phyloP scores from a whole-genome alignment of 257 asterid genomes.

The Lycium ferocissimum region DNA sequence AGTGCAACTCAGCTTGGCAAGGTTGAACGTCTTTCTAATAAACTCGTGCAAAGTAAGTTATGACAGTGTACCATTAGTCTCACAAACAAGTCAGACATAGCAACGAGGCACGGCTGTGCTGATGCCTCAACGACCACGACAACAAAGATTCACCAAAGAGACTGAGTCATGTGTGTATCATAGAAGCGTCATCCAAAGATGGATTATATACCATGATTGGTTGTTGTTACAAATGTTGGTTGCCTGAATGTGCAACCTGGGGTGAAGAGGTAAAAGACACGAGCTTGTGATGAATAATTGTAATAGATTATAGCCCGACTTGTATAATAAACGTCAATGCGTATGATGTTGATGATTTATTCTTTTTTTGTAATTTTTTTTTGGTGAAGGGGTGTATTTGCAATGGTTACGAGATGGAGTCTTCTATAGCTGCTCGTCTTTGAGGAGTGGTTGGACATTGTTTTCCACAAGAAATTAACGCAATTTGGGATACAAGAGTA shows the following conservation, averaged over 20 bases:
- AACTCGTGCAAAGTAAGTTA: slow-evolving; percentile 66
- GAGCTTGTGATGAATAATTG: slow-evolving; percentile 23
- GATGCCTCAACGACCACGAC: background rate
- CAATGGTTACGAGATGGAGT: background rate
- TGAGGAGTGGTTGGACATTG: background rate
- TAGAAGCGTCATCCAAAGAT: background rate
- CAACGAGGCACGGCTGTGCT: background rate
- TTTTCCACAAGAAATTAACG: background rate
- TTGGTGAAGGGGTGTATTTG: slow-evolving; percentile 19
- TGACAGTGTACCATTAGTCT: slow-evolving; percentile 41
- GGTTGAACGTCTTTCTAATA: slow-evolving; percentile 43
- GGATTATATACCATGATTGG: background rate
- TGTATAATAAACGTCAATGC: background rate
- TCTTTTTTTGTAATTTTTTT: background rate
- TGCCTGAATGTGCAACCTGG: slow-evolving; percentile 26
- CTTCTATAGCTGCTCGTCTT: background rate
- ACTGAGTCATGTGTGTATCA: background rate
- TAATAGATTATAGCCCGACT: slow-evolving; percentile 1
- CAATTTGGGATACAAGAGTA: background rate
- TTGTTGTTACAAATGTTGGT: slow-evolving; percentile 16
- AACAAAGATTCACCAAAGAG: background rate
- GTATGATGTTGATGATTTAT: background rate
- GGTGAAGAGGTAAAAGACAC: background rate
- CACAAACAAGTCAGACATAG: slow-evolving; percentile 3
- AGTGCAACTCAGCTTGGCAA: slow-evolving; percentile 50